Evolutionary conservation across 208 protist species (phyloP), one percentile per base, ranked within the genome.

Genomic region (Trypanosoma rangeli): DNA sequence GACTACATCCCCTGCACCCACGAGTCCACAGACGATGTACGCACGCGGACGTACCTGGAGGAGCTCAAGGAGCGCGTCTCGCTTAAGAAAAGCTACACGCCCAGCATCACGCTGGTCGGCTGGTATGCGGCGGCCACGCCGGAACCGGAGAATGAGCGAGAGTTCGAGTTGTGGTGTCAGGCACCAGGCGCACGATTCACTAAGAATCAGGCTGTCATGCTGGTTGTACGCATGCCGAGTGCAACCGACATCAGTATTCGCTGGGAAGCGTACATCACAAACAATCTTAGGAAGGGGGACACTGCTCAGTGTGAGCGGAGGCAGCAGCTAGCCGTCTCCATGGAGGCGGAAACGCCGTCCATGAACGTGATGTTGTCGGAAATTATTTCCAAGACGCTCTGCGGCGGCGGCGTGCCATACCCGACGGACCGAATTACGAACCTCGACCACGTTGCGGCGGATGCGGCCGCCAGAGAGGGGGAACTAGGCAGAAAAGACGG

Each of bases 1-100:
- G 87, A 95, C 71, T 89, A 84, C 78, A 80, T 92, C 52, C 90
- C 87, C 0, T 77, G 85, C 73, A 95, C 85, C 22, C 79, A 90
- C 39, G 63, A 73, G 26, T 59, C 64, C 20, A 61, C 58, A n/a
- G 29, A 4, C 22, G 67, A 81, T 18, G 55, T 79, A 28, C 71
- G 37, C 69, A 66, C 72, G 8, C 74, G 80, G 26, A 54, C 52
- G 16, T 86, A 84, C 73, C 39, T 35, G 49, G 66, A 81, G 1
- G 74, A 86, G 50, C 68, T 81, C 58, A 79, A 48, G 16, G 76
- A 76, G 52, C 82, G 81, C 42, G 60, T 78, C 8, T 59, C 56
- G 22, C 65, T 79, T 16, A 91, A 91, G 79, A 78, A 71, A 42
- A 62, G 65, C 63, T 92, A 84, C 75, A 82, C 70, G 0, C 62